Evolutionary conservation across 73 alveolate species (phyloP).

Genomic region (Paramecium primaurelia): DNA sequence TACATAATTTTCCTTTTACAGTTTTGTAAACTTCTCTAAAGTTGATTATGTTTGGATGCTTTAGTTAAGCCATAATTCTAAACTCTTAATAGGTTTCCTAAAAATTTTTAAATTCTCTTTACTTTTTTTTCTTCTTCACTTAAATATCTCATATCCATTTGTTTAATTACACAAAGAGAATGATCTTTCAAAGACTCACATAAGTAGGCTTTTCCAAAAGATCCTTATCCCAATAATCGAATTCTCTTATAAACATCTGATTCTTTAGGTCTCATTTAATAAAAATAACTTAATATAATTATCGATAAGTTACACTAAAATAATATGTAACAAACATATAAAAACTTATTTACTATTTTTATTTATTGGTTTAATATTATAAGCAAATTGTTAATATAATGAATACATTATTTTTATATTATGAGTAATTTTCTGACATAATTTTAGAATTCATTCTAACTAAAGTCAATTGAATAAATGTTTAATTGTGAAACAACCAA

Average conservation of each 20-base stretch:
- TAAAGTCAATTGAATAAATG: too few relatives aligned
- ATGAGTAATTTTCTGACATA: not conserved
- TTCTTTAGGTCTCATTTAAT: constrained; percentile 21
- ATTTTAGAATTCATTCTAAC: too few relatives aligned
- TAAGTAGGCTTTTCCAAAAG: constrained; percentile 70
- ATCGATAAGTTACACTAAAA: not conserved
- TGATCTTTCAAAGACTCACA: constrained; percentile 46
- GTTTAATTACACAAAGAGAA: constrained; percentile 69
- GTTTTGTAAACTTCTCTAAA: constrained; percentile 83
- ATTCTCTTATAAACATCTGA: constrained; percentile 55
- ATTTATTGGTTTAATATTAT: not conserved
- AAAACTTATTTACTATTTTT: too few relatives aligned
- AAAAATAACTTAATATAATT: not conserved
- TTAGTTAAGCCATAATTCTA: constrained; percentile 63
- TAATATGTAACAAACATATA: not conserved
- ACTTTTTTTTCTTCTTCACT: constrained; percentile 69
- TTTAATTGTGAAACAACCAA: too few relatives aligned
- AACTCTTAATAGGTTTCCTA: constrained; percentile 67
- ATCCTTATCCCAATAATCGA: constrained; percentile 69
- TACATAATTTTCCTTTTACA: constrained; percentile 74
- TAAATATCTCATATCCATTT: constrained; percentile 74
- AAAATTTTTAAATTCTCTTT: not conserved
- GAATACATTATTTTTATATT: not conserved
- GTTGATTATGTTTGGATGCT: constrained; percentile 89
- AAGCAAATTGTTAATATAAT: not conserved